A percentile compares a stretch with the other conserved stretches of the same genome.
Conservation (phyloP, 148 eudicot species). For the Dysphania ambrosioides region DNA sequence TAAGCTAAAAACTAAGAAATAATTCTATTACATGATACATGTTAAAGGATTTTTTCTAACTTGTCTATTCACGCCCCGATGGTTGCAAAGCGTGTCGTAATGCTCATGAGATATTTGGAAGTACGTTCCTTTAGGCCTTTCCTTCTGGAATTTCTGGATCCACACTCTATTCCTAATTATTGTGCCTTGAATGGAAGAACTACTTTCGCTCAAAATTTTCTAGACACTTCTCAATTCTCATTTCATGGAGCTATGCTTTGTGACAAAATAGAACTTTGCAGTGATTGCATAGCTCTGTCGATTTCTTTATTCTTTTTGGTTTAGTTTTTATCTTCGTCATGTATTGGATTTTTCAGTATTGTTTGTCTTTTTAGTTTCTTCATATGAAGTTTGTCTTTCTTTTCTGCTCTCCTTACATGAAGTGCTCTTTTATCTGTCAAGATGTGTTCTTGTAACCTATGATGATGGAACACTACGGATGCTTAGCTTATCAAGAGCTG, state of each 20-base stretch:
- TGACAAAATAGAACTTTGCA: background rate
- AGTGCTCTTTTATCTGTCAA: constrained; percentile 25
- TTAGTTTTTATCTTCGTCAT: background rate
- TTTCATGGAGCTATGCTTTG: too few species aligned
- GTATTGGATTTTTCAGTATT: background rate
- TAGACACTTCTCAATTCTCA: too few species aligned
- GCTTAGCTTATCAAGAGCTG: constrained; percentile 59
- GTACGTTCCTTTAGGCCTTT: background rate
- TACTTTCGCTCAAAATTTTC: background rate
- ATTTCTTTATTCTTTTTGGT: too few species aligned
- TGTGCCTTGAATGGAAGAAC: background rate
- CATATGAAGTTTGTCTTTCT: background rate
- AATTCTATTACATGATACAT: background rate
- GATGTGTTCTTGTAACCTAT: constrained; percentile 61
- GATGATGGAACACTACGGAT: constrained; percentile 74
- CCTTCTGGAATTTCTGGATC: too few species aligned
- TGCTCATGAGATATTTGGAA: background rate
- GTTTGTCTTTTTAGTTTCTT: background rate
- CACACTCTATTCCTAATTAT: background rate
- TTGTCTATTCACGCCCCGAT: background rate
- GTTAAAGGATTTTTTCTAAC: too few species aligned
- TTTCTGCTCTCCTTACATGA: constrained; percentile 19
- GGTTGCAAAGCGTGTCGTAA: background rate
- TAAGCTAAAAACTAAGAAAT: too few species aligned
- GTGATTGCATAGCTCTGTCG: background rate